Evolutionary conservation across 768 basidiomycete genomes (phyloP).

Genomic region (Calocybe cyanea): DNA sequence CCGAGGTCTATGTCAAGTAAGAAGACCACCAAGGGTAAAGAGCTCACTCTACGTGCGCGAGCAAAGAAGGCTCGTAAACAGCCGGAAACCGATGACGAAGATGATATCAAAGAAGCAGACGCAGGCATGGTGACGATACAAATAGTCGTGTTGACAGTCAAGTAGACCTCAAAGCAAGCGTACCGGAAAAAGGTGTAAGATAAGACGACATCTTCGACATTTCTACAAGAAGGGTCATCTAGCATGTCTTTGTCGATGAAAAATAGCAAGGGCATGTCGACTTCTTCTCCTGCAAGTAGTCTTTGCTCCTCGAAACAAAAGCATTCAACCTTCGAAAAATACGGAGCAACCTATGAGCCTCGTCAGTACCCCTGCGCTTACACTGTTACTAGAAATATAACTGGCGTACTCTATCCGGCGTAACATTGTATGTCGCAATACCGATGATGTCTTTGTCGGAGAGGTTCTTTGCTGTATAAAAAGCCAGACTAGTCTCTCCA

Average conservation of each 20-base stretch:
- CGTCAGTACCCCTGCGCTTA: no score
- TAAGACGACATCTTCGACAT: conserved; percentile 87
- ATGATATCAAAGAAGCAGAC: conserved; percentile 1
- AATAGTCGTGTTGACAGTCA: conserved; percentile 26
- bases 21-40: conserved; percentile 9
- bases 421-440: conserved; percentile 98
- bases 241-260: conserved; percentile 98
- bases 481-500: conserved; percentile 94
- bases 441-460: conserved; percentile 89
- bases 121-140: conserved; percentile 10
- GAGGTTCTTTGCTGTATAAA: conserved; percentile 90
- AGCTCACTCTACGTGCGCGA: conserved; percentile 3
- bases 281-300: conserved; percentile 90
- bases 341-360: conserved; percentile 78
- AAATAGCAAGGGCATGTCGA: conserved; percentile 97
- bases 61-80: conserved; percentile 8
- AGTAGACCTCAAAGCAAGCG: no score
- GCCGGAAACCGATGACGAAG: conserved; percentile 1
- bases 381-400: no score
- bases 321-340: conserved; percentile 99
- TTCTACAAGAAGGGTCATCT: conserved; percentile 85
- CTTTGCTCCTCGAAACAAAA: conserved; percentile 99
- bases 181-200: conserved; percentile 99
- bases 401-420: conserved; percentile 87
- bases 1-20: conserved; percentile 9